phyloP scores from a whole-genome alignment of 345 rosid species.

The Corymbia maculata region DNA sequence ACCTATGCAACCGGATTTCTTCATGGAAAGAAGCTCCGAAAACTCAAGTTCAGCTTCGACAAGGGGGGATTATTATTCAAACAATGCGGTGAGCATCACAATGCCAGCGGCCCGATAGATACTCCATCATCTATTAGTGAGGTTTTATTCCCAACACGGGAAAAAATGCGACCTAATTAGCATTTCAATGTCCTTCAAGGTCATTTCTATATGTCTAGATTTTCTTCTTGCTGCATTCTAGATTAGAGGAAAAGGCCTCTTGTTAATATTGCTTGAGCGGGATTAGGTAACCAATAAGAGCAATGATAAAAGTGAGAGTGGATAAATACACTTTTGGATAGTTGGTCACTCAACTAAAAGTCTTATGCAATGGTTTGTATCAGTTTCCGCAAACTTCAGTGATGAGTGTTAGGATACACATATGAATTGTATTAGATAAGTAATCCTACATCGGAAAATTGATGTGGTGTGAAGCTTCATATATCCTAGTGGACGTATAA shows the following conservation, averaged over 20 bases:
- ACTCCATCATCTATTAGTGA: not conserved
- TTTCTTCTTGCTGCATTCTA: not conserved
- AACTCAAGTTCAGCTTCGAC: not conserved
- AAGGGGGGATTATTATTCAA: not conserved
- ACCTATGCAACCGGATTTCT: slow-evolving; percentile 17
- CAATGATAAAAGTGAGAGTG: not conserved
- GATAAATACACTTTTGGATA: not conserved
- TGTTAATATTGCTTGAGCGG: not conserved
- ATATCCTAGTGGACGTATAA: too few species aligned
- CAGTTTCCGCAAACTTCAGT: not conserved
- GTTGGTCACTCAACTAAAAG: not conserved
- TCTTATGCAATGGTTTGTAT: not conserved
- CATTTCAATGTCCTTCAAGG: not conserved
- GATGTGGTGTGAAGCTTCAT: too few species aligned
- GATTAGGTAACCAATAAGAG: not conserved
- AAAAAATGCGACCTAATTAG: not conserved
- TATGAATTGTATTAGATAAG: too few species aligned
- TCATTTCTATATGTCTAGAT: not conserved
- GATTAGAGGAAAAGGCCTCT: not conserved
- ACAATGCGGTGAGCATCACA: not conserved
- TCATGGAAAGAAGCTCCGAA: not conserved
- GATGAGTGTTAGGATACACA: not conserved
- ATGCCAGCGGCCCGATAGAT: not conserved
- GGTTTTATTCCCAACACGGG: not conserved
- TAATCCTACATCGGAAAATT: too few species aligned